Base-by-base conservation (phyloP, 768 basidiomycete genomes). In the Boletus rufocinnamomeus region DNA sequence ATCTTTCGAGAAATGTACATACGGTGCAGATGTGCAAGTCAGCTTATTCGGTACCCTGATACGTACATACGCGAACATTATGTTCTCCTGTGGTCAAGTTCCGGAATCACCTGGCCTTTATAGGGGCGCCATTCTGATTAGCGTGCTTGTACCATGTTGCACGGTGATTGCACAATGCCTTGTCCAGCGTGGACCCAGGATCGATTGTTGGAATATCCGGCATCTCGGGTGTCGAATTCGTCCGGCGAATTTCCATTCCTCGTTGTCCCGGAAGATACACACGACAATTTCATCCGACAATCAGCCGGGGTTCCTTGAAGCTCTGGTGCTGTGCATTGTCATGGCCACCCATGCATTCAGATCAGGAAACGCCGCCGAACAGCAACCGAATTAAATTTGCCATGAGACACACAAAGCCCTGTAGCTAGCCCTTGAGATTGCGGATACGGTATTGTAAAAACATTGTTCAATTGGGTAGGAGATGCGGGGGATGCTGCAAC, bases 401-500 rank as follows among this genome's bases (percentile, higher is more conserved):
- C 58, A 52, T 21, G 50, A 56, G 34, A 56, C 59, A 52, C 57
- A 62, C 66, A 61, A 62, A 64, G 63, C 64, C 64, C 62, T 65
- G 70, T 70, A 71, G 50, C 40, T 55, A 63, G 67, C 71, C 76
- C 64, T 63, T 65, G 65, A 60, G 49, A 68, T 65, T 73, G 67
- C 61, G 54, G 63, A 61, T 63, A 70, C 60, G 59, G 70, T 74
- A 72, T 63, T 63, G 73, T 70, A 73, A 69, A 68, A 70, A 75
- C 72, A 76, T 69, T 73, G 75, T 75, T 74, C 72, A 65, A 67
- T 69, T 73, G 71, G 68, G 65, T 72, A 69, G 68, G 69, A 66
- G 72, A 71, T 72, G 71, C 69, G 66, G 61, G 65, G 70, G 74
- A 74, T 75, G 75, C 76, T 74, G 77, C 78, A 79, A 80, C 79